phyloP scores from a whole-genome alignment of 305 asterid species.

The Solanum chacoense region DNA sequence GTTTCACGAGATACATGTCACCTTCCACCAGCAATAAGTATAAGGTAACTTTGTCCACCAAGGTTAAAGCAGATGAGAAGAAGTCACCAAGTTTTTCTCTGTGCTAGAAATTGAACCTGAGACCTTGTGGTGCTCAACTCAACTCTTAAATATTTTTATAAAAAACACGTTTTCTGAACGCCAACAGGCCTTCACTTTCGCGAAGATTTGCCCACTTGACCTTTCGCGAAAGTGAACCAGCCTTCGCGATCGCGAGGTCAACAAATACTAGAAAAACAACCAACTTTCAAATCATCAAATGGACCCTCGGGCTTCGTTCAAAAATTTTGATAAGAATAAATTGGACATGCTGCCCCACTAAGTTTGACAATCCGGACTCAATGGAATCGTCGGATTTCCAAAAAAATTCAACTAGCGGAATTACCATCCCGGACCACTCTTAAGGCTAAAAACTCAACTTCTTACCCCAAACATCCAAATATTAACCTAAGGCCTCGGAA shows the following conservation, averaged over 20 bases:
- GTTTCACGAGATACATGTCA: neutral
- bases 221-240: neutral
- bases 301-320: neutral
- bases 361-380: neutral
- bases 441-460: neutral
- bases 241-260: too few species aligned
- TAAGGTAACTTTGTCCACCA: too few species aligned
- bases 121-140: neutral
- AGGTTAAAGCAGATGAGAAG: too few species aligned
- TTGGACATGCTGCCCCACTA: neutral
- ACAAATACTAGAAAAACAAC: neutral
- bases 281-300: neutral
- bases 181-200: neutral
- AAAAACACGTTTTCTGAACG: too few species aligned
- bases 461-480: neutral
- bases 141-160: too few species aligned
- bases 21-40: neutral
- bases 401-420: neutral
- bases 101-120: neutral
- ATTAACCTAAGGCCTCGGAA: neutral
- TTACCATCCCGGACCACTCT: neutral
- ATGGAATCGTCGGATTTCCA: too few species aligned
- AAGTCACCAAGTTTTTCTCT: neutral
- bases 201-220: neutral
- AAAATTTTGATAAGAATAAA: too few species aligned